These are phyloP conservation scores for Hirsutella rhossiliensis DNA, from an alignment of 2,329 filamentous ascomycete species.

Conservation along the genomic window DNA sequence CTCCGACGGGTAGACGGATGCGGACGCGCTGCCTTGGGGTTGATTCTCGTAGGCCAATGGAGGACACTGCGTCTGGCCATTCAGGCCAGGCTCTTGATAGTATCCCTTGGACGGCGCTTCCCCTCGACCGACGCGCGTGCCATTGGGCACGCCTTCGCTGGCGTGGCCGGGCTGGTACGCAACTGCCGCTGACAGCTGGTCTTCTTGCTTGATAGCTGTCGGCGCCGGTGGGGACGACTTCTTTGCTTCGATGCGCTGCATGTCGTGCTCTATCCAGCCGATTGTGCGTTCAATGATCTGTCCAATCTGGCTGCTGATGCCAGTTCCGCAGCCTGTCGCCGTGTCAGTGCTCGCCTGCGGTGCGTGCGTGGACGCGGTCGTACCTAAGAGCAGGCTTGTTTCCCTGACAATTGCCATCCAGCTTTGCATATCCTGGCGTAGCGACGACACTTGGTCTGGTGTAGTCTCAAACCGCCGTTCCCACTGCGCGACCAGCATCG, in stretches of 20 bases:
- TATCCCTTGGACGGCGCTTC: constrained; percentile 13
- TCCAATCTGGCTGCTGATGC: constrained; percentile 30
- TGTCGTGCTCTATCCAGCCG: constrained; percentile 38
- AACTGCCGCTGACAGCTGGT: constrained; percentile 14
- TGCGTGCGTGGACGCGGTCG: constrained; percentile 12
- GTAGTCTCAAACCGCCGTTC: constrained; percentile 51
- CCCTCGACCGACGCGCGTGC: neutral
- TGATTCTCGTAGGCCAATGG: constrained; percentile 17
- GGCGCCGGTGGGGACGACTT: constrained; percentile 5
- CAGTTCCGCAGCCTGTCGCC: constrained; percentile 28
- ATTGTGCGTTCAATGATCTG: constrained; percentile 39
- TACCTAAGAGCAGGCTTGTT: constrained; percentile 54
- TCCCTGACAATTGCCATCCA: constrained; percentile 61
- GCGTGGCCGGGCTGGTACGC: neutral
- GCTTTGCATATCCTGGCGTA: constrained; percentile 54
- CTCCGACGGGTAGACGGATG: constrained; percentile 14
- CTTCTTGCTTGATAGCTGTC: constrained; percentile 25
- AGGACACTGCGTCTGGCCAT: constrained; percentile 16
- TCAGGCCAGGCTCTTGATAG: constrained; percentile 15
- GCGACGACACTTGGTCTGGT: constrained; percentile 41
- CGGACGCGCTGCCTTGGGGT: constrained; percentile 9
- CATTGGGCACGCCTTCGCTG: constrained; percentile 7
- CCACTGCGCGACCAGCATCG: constrained; percentile 57
- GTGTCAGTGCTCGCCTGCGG: constrained; percentile 6
- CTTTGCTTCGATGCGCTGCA: constrained; percentile 21